Conservation (phyloP, 1,139 yeast genomes). For the Geotrichum australiense region DNA sequence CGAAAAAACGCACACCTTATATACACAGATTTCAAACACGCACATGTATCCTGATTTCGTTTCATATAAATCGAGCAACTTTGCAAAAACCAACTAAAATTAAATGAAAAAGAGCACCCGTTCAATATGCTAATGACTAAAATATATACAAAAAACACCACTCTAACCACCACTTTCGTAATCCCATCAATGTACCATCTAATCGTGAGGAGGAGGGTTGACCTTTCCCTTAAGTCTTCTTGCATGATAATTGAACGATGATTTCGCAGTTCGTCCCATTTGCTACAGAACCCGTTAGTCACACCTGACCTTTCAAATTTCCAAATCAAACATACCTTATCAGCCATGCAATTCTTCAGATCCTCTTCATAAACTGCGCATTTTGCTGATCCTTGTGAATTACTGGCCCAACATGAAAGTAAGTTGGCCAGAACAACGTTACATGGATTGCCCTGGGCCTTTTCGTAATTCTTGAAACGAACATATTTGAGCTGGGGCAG, state of each 20-base stretch:
- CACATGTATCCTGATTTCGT: no score
- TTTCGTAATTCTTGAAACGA: conserved; percentile 61
- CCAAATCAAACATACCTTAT: conserved; percentile 25
- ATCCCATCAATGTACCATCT: no score
- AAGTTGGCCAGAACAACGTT: conserved; percentile 75
- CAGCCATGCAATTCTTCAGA: conserved; percentile 49
- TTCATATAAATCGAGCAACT: no score
- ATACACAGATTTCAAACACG: no score
- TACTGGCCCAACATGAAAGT: conserved; percentile 93
- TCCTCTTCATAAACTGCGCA: conserved; percentile 60
- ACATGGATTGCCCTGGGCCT: conserved; percentile 60
- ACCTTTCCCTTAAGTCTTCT: conserved; percentile 73
- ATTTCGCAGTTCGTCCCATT: conserved; percentile 29
- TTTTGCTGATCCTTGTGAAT: conserved; percentile 69
- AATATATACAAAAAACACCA: no score
- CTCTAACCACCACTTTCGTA: no score
- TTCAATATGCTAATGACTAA: no score
- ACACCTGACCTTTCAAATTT: background rate
- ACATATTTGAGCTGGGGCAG: conserved; percentile 74
- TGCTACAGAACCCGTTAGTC: conserved; percentile 16
- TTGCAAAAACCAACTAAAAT: no score
- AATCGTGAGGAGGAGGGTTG: conserved; percentile 69
- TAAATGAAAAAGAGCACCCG: no score
- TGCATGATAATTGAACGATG: conserved; percentile 76
- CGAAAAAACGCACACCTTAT: no score